A percentile compares a stretch with the other conserved stretches of the same genome.
phyloP scores from a whole-genome alignment of 75 land plant genomes.

The Isoetes taiwanensis region DNA sequence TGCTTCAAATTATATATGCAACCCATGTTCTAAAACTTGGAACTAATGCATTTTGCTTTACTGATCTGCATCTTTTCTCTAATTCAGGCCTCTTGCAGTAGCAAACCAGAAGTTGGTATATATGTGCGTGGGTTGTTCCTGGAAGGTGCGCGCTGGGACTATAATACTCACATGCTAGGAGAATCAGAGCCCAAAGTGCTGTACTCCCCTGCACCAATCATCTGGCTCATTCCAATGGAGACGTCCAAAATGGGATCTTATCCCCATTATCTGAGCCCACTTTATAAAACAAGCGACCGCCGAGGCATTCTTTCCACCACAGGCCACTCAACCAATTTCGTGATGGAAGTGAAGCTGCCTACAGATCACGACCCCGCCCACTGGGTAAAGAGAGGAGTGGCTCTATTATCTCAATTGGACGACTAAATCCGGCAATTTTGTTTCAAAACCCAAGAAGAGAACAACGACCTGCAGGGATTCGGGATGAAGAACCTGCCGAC shows the following conservation, averaged over 20 bases:
- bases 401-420: conserved; percentile 25
- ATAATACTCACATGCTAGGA: conserved; percentile 14
- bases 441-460: too few species aligned
- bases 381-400: conserved; percentile 29
- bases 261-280: conserved; percentile 24
- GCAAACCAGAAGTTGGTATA: conserved; percentile 20
- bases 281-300: conserved; percentile 29
- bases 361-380: conserved; percentile 16
- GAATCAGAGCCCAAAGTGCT: conserved; percentile 22
- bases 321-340: conserved; percentile 29
- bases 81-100: conserved; percentile 4
- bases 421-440: too few species aligned
- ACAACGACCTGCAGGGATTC: too few species aligned
- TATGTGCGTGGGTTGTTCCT: conserved; percentile 23
- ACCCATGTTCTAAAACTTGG: too few species aligned
- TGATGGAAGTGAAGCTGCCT: conserved; percentile 27
- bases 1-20: too few species aligned
- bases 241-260: conserved; percentile 7
- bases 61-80: background rate
- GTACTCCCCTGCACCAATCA: conserved; percentile 13
- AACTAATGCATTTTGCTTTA: background rate
- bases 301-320: conserved; percentile 29
- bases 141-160: conserved; percentile 28
- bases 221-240: conserved; percentile 24
- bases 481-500: too few species aligned